These are phyloP conservation scores for Apodospora peruviana DNA, from an alignment of 495 filamentous ascomycete species.

Conservation along the genomic window DNA sequence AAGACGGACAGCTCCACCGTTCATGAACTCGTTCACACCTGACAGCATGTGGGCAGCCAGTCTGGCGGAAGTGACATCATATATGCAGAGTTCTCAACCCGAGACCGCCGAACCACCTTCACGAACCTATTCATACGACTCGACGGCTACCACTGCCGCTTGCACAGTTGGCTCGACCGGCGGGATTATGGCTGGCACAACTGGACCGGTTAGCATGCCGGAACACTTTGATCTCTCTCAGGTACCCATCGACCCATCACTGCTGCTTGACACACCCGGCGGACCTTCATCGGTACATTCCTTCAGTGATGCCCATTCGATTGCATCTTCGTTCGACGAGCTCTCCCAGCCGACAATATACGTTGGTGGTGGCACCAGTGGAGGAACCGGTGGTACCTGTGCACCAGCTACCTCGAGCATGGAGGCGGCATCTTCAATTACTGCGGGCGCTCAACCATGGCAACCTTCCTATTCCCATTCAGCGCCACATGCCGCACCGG, in stretches of 20 bases:
- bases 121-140: background rate
- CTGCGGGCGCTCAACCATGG: background rate
- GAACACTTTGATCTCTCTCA: constrained; percentile 11
- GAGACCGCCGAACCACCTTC: background rate
- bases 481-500: background rate
- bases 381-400: background rate
- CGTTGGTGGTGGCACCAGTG: constrained; percentile 6
- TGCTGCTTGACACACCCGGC: constrained; percentile 19
- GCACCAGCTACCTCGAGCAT: background rate
- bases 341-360: constrained; percentile 9
- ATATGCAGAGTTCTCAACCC: background rate
- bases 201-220: background rate
- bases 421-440: background rate
- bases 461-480: background rate
- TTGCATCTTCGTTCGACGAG: constrained; percentile 21
- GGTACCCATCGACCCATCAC: constrained; percentile 22
- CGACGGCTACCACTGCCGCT: background rate
- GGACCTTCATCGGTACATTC: constrained; percentile 13
- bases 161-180: background rate
- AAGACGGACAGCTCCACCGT: constrained; percentile 3
- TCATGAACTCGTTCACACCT: constrained; percentile 2
- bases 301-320: constrained; percentile 16
- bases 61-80: constrained; percentile 1
- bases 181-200: background rate
- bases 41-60: constrained; percentile 11